Conservation (phyloP, 345 rosid species). For the Rhodamnia argentea region DNA sequence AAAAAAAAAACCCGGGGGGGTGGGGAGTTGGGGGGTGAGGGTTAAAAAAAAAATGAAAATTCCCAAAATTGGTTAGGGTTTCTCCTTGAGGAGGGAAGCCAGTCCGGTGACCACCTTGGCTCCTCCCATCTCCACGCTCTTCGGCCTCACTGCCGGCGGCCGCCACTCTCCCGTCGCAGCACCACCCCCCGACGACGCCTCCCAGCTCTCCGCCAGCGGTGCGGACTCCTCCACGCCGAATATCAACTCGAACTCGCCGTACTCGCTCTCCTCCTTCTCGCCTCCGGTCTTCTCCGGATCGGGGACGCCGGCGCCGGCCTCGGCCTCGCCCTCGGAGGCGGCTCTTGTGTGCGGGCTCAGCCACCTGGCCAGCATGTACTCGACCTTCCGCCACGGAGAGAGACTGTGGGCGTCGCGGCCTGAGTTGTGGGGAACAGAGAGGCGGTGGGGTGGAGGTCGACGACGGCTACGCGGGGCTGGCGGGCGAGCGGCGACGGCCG, state of each 20-base stretch:
- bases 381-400: constrained; percentile 94
- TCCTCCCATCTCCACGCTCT: constrained; percentile 45
- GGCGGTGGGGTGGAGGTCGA: no score
- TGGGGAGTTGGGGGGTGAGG: not conserved
- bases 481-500: no score
- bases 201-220: constrained; percentile 1
- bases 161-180: constrained; percentile 25
- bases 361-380: constrained; percentile 90
- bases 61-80: constrained; percentile 44
- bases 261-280: constrained; percentile 1
- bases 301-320: not conserved
- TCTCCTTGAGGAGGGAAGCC: constrained; percentile 69
- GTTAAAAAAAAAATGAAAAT: not conserved
- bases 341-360: constrained; percentile 49
- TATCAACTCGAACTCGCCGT: constrained; percentile 52
- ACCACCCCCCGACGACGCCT: not conserved
- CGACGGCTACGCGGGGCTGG: no score
- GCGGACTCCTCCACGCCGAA: constrained; percentile 7
- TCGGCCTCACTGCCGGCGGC: constrained; percentile 49
- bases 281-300: not conserved
- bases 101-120: constrained; percentile 76
- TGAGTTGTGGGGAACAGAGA: no score
- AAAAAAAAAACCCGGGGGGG: not conserved
- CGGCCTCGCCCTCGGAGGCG: constrained; percentile 1
- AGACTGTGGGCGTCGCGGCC: no score